Conservation (phyloP, 1,284 basidiomycete genomes). For the Boletus calvinii region DNA sequence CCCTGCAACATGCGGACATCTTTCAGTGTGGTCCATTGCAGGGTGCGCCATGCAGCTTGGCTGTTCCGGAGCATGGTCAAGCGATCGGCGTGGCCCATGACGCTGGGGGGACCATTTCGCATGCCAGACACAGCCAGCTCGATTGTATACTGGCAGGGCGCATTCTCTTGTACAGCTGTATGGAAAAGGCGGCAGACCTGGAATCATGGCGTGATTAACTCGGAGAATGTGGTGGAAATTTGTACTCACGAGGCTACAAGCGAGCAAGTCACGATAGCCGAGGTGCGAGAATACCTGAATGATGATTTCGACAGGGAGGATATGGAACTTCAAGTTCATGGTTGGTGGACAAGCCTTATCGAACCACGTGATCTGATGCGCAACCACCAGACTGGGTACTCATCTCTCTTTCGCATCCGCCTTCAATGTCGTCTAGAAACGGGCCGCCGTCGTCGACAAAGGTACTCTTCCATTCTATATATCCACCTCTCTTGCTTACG, state of each 20-base stretch:
- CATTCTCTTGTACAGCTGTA: conserved; percentile 37
- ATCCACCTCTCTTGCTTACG: not conserved
- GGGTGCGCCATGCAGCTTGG: conserved; percentile 46
- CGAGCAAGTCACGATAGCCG: conserved; percentile 37
- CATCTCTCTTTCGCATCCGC: conserved; percentile 14
- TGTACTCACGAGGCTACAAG: conserved; percentile 35
- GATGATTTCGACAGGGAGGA: conserved; percentile 39
- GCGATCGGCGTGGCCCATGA: conserved; percentile 36
- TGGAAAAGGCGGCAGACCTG: conserved; percentile 49
- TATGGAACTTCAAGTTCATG: conserved; percentile 16
- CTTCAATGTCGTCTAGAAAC: conserved; percentile 23
- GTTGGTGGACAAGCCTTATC: not conserved
- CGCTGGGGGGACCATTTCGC: conserved; percentile 41
- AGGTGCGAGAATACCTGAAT: conserved; percentile 34
- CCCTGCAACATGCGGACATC: conserved; percentile 41
- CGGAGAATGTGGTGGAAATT: not conserved
- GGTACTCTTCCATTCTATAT: conserved; percentile 9
- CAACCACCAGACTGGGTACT: not conserved
- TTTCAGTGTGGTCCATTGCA: conserved; percentile 40
- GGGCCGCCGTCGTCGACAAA: conserved; percentile 24
- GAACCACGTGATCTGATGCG: conserved; percentile 23
- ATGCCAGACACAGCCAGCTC: conserved; percentile 53
- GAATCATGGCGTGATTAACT: not conserved
- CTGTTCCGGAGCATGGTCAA: conserved; percentile 44
- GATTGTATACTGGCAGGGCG: conserved; percentile 48